A percentile compares a stretch with the other conserved stretches of the same genome.
These are phyloP conservation scores for Podochytrium sp. DNA, from an alignment of 192 early-diverging fungal genomes.

Conservation along the genomic window DNA sequence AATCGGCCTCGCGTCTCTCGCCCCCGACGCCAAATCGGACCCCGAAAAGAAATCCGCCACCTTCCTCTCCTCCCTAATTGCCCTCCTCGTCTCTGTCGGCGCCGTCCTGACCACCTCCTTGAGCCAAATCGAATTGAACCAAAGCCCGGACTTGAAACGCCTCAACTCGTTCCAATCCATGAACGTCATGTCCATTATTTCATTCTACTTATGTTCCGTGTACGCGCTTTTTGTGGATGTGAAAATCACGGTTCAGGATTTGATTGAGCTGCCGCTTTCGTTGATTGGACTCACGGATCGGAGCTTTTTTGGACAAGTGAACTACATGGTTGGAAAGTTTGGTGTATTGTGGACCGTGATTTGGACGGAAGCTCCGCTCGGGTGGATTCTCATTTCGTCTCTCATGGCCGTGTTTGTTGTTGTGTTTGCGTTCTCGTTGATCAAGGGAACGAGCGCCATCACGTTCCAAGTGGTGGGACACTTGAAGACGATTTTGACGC, in stretches of 20 bases:
- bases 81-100: constrained; percentile 9
- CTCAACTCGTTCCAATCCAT: constrained; percentile 19
- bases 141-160: constrained; percentile 12
- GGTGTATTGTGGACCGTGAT: not conserved
- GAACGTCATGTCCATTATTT: constrained; percentile 14
- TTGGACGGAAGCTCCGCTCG: constrained; percentile 9
- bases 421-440: constrained; percentile 26
- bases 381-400: constrained; percentile 20
- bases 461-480: constrained; percentile 35
- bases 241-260: constrained; percentile 5
- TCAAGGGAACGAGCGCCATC: constrained; percentile 27
- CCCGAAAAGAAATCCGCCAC: not conserved
- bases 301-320: not conserved
- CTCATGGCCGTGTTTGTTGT: constrained; percentile 7
- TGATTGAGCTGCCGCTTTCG: not conserved
- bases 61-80: not conserved
- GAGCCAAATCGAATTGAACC: constrained; percentile 15
- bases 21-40: not conserved
- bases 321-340: not conserved
- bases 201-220: constrained; percentile 14
- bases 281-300: not conserved
- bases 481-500: constrained; percentile 29
- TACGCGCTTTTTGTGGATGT: constrained; percentile 16
- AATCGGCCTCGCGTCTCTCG: not conserved
- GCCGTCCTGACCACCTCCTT: constrained; percentile 20